Conservation (phyloP, 192 early-diverging fungal species). For the Mortierella antarctica region DNA sequence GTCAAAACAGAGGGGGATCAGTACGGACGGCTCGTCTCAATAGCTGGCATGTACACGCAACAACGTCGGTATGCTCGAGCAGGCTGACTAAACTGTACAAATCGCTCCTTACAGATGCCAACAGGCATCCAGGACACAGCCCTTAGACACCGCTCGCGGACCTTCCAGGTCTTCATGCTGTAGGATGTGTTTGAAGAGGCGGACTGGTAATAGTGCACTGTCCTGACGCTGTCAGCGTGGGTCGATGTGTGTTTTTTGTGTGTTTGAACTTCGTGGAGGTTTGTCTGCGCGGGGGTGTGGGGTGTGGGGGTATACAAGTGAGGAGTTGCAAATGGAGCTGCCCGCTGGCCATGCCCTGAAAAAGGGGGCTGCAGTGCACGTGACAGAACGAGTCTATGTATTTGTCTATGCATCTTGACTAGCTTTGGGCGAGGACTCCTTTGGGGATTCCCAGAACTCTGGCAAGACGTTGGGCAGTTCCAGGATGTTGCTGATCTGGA, state of each 20-base stretch:
- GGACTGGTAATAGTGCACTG: too few species aligned
- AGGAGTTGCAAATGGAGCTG: background rate
- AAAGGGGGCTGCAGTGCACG: background rate
- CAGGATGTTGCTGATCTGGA: slow-evolving; percentile 69
- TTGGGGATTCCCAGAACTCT: slow-evolving; percentile 57
- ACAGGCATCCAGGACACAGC: slow-evolving; percentile 31
- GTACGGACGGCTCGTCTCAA: too few species aligned
- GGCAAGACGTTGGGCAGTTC: slow-evolving; percentile 72
- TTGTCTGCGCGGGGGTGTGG: too few species aligned
- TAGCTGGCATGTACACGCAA: too few species aligned
- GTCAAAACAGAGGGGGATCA: too few species aligned
- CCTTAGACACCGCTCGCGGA: slow-evolving; percentile 26
- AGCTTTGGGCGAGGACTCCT: too few species aligned
- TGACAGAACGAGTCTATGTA: background rate
- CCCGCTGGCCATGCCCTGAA: too few species aligned
- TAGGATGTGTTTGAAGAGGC: background rate
- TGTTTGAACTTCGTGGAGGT: too few species aligned
- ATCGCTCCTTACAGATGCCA: slow-evolving; percentile 27
- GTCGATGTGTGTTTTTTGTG: too few species aligned
- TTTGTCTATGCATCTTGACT: too few species aligned
- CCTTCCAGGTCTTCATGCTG: slow-evolving; percentile 28
- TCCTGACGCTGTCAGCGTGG: background rate
- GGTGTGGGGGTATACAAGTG: background rate
- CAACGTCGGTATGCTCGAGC: too few species aligned
- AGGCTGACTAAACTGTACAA: too few species aligned